Percentiles rank a stretch among this genome's conserved stretches.
Evolutionary conservation across 2,329 filamentous ascomycete genomes (phyloP).

Genomic region (Paramyrothecium roridum): DNA sequence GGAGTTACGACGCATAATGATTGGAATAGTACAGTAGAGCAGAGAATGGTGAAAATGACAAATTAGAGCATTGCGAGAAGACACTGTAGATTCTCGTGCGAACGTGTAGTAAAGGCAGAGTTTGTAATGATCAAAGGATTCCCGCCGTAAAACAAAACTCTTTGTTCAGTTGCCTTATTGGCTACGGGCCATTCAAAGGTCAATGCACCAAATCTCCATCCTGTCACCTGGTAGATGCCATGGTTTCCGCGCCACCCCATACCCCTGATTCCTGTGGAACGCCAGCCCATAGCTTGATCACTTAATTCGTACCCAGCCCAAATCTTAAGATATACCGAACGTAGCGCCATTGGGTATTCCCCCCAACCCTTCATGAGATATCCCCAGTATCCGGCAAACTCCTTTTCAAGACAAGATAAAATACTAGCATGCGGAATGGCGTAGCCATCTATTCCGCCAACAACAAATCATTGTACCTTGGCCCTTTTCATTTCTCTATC

Average conservation of each 20-base stretch:
- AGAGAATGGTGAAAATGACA: not conserved
- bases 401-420: not conserved
- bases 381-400: not conserved
- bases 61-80: not conserved
- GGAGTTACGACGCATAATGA: not conserved
- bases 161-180: not conserved
- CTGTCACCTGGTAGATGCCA: not conserved
- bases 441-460: not conserved
- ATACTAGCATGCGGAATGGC: conserved; percentile 1
- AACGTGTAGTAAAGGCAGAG: too few species aligned
- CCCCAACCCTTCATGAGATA: not conserved
- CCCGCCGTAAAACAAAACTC: too few species aligned
- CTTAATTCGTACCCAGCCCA: too few species aligned
- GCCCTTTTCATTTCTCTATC: conserved; percentile 12
- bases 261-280: not conserved
- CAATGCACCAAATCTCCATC: not conserved
- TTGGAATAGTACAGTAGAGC: not conserved
- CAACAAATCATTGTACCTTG: conserved; percentile 13
- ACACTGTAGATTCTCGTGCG: too few species aligned
- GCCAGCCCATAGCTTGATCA: not conserved
- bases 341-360: not conserved
- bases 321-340: not conserved
- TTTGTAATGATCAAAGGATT: too few species aligned
- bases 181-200: not conserved
- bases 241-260: not conserved